phyloP scores from a whole-genome alignment of 768 basidiomycete species.

The Tylopilus sp. region DNA sequence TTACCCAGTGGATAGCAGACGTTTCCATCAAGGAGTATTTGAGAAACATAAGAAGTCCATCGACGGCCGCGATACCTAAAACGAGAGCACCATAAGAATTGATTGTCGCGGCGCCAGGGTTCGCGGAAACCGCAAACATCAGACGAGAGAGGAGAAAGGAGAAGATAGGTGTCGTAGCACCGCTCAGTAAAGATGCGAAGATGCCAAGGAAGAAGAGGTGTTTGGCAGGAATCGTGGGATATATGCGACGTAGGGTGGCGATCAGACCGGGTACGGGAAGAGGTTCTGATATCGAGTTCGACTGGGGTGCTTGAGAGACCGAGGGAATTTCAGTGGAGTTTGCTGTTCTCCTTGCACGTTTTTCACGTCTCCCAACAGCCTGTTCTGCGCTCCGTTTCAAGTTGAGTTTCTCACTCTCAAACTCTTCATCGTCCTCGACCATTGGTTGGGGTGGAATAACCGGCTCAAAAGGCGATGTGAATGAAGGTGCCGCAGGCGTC shows the following conservation, averaged over 20 bases:
- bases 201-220: conserved; percentile 67
- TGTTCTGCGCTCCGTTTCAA: conserved; percentile 38
- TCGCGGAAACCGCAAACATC: conserved; percentile 69
- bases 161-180: conserved; percentile 88
- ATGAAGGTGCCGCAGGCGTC: conserved; percentile 51
- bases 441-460: conserved; percentile 13
- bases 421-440: conserved; percentile 37
- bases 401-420: conserved; percentile 45
- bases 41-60: conserved; percentile 70
- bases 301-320: conserved; percentile 6
- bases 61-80: conserved; percentile 67
- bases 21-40: conserved; percentile 84
- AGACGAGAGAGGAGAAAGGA: conserved; percentile 84
- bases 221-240: conserved; percentile 75
- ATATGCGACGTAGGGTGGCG: conserved; percentile 49
- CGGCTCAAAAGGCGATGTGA: conserved; percentile 25
- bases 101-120: conserved; percentile 63
- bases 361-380: conserved; percentile 38
- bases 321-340: neutral
- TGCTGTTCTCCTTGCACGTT: conserved; percentile 14
- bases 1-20: conserved; percentile 72
- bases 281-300: neutral
- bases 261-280: conserved; percentile 22
- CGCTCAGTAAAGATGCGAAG: conserved; percentile 63
- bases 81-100: conserved; percentile 71